These are phyloP conservation scores for Alnus rubra DNA, from an alignment of 306 rosid genomes.

Conservation along the genomic window DNA sequence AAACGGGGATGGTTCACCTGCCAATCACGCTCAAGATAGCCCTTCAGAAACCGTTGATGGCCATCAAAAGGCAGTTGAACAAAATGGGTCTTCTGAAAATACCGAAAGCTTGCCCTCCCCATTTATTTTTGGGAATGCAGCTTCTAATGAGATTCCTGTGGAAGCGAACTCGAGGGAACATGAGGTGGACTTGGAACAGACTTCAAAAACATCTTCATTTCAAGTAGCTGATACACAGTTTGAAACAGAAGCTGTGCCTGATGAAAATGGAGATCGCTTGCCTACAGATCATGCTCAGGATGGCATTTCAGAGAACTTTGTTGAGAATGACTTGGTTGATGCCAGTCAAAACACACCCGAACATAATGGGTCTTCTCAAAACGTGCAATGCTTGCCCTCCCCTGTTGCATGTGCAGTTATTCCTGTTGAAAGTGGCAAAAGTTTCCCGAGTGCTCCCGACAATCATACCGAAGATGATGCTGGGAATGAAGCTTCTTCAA, in stretches of 20 bases:
- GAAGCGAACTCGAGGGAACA: constrained; percentile 11
- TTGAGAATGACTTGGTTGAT: constrained; percentile 22
- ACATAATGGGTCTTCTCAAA: constrained; percentile 22
- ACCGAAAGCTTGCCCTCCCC: not conserved
- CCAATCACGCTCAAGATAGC: not conserved
- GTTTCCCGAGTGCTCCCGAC: constrained; percentile 6
- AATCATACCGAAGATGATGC: constrained; percentile 3
- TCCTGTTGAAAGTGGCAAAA: constrained; percentile 23
- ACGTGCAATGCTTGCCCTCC: constrained; percentile 13
- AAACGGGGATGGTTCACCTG: constrained; percentile 1
- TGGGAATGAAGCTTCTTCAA: constrained; percentile 14
- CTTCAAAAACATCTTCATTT: constrained; percentile 19
- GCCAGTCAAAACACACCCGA: constrained; percentile 14
- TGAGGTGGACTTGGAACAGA: constrained; percentile 20
- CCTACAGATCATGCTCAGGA: constrained; percentile 19
- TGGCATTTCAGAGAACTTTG: constrained; percentile 21
- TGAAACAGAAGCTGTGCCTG: constrained; percentile 23
- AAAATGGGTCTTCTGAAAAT: constrained; percentile 20
- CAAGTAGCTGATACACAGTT: not conserved
- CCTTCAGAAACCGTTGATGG: not conserved
- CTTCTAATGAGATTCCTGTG: constrained; percentile 11
- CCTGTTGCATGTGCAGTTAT: not conserved
- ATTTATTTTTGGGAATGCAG: not conserved
- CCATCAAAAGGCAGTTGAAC: not conserved
- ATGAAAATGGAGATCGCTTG: constrained; percentile 25